These are phyloP conservation scores for Cornus controversa DNA, from an alignment of 148 eudicot species.

Conservation along the genomic window DNA sequence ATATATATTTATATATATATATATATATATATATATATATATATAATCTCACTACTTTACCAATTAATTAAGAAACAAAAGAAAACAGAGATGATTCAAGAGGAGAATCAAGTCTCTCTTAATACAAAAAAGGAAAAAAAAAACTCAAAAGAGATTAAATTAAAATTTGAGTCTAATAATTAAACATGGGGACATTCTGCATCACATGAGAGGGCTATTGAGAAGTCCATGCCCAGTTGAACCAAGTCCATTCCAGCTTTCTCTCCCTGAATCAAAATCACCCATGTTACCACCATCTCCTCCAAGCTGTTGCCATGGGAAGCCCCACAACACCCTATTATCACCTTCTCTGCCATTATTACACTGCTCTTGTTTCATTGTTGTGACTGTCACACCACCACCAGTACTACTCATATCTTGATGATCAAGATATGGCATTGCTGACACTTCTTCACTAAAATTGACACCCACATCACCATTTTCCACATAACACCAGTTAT, in stretches of 20 bases:
- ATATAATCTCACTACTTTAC: conserved; percentile 6
- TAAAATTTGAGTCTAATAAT: conserved; percentile 16
- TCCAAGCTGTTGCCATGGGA: conserved; percentile 58
- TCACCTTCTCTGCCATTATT: conserved; percentile 20
- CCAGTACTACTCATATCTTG: not conserved
- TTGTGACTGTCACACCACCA: conserved; percentile 11
- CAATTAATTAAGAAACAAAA: not conserved
- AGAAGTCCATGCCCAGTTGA: conserved; percentile 65
- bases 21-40: no score
- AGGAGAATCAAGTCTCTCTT: conserved; percentile 15
- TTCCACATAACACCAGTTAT: conserved; percentile 22
- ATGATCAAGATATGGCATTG: conserved; percentile 34
- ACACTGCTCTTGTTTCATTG: conserved; percentile 52
- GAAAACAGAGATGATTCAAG: conserved; percentile 10
- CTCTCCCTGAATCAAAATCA: conserved; percentile 38
- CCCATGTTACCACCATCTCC: conserved; percentile 37
- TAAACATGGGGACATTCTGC: not conserved
- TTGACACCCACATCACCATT: conserved; percentile 14
- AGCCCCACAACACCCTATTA: conserved; percentile 48
- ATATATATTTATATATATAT: not conserved
- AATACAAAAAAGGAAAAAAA: no score
- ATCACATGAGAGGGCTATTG: conserved; percentile 70
- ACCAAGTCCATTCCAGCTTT: conserved; percentile 53
- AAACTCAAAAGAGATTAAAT: conserved; percentile 11
- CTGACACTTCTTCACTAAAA: conserved; percentile 21